Evolutionary conservation across 2,329 filamentous ascomycete species (phyloP).

Genomic region (Scopulariopsis brevicaulis): DNA sequence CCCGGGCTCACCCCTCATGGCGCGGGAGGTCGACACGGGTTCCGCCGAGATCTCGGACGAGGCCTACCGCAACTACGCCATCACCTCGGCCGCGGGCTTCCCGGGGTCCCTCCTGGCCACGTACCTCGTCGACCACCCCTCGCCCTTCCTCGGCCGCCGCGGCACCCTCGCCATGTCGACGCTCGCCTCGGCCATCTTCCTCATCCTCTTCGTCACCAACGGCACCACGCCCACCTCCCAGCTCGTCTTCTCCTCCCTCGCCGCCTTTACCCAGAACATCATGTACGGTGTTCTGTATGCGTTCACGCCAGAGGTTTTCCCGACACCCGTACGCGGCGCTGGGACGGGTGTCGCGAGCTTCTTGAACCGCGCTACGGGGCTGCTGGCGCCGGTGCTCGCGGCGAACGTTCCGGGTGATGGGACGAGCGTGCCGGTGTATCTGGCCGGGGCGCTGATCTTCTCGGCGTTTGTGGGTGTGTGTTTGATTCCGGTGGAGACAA

Average conservation of each 20-base stretch:
- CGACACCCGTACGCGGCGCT: conserved; percentile 58
- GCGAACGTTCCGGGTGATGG: conserved; percentile 47
- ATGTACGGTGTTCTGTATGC: conserved; percentile 70
- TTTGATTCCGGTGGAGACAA: conserved; percentile 51
- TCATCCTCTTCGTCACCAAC: conserved; percentile 55
- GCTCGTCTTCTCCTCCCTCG: conserved; percentile 54
- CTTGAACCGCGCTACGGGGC: conserved; percentile 55
- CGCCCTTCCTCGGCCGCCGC: conserved; percentile 54
- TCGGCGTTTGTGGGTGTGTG: conserved; percentile 48
- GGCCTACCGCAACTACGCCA: conserved; percentile 72
- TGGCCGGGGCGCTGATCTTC: conserved; percentile 44
- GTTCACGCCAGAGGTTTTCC: conserved; percentile 69
- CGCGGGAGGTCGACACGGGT: neutral
- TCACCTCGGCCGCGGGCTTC: conserved; percentile 65
- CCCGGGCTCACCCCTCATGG: conserved; percentile 12
- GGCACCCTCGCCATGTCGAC: conserved; percentile 61
- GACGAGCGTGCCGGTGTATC: conserved; percentile 43
- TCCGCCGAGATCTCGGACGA: conserved; percentile 24
- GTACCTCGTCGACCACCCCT: conserved; percentile 56
- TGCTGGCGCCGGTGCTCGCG: conserved; percentile 59
- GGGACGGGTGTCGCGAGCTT: conserved; percentile 64
- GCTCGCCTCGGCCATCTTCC: conserved; percentile 53
- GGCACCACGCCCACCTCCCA: conserved; percentile 45
- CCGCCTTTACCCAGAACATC: conserved; percentile 64
- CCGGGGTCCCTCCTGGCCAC: conserved; percentile 67